Conservation (phyloP, 148 eudicot species). For the Chenopodium formosanum region DNA sequence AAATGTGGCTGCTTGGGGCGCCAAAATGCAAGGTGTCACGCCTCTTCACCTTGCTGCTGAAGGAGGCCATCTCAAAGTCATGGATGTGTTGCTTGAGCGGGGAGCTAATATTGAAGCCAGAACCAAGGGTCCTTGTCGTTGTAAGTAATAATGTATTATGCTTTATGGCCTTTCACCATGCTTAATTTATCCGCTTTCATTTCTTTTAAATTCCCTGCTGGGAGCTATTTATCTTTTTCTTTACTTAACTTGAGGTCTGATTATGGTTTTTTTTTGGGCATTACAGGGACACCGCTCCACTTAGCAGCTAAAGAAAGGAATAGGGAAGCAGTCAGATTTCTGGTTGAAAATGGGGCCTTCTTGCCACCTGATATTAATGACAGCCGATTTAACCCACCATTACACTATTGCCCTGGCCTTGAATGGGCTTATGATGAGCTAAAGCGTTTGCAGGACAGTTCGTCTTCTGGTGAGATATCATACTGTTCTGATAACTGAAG, state of each 20-base stretch:
- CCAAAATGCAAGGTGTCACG: slow-evolving; percentile 82
- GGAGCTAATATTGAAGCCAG: slow-evolving; percentile 97
- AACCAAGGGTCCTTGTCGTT: slow-evolving; percentile 96
- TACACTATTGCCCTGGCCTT: slow-evolving; percentile 94
- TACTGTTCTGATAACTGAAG: slow-evolving; percentile 61
- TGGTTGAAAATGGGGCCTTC: slow-evolving; percentile 91
- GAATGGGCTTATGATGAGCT: slow-evolving; percentile 98
- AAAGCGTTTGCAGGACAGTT: slow-evolving; percentile 56
- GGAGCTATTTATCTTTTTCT: not conserved
- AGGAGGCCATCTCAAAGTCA: slow-evolving; percentile 83
- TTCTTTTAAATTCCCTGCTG: not conserved
- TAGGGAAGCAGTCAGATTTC: slow-evolving; percentile 74
- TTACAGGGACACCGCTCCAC: slow-evolving; percentile 96
- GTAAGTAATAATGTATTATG: slow-evolving; percentile 39
- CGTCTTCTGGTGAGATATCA: slow-evolving; percentile 62
- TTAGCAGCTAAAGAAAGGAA: slow-evolving; percentile 88
- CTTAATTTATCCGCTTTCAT: not conserved
- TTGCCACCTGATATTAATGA: slow-evolving; percentile 86
- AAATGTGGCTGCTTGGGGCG: slow-evolving; percentile 82
- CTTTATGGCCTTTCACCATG: not conserved
- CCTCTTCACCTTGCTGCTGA: slow-evolving; percentile 99
- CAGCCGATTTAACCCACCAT: slow-evolving; percentile 87
- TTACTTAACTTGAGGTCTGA: not conserved
- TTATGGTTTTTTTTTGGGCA: not conserved
- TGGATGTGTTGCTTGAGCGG: slow-evolving; percentile 86